phyloP scores from a whole-genome alignment of 495 filamentous ascomycete genomes.

The Daldinia childiae region DNA sequence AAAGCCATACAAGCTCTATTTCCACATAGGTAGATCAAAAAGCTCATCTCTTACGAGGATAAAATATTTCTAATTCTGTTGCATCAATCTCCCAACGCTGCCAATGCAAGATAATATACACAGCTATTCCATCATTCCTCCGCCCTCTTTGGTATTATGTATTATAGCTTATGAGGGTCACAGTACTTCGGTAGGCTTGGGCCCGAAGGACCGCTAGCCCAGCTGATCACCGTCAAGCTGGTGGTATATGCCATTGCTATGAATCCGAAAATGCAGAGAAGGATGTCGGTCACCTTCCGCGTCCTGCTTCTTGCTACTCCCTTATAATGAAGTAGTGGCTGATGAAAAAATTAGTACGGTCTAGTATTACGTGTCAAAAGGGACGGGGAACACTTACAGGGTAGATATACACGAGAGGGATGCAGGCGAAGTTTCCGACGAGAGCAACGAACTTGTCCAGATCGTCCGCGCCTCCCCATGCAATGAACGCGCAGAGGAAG shows the following conservation, averaged over 20 bases:
- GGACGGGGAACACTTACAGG: slow-evolving; percentile 68
- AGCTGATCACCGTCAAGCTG: slow-evolving; percentile 80
- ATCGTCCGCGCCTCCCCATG: slow-evolving; percentile 91
- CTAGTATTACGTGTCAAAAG: not conserved
- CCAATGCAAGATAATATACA: slow-evolving; percentile 33
- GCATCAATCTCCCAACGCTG: slow-evolving; percentile 26
- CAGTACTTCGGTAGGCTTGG: slow-evolving; percentile 60
- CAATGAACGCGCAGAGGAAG: slow-evolving; percentile 81
- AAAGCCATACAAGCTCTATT: slow-evolving; percentile 30
- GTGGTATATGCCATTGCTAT: slow-evolving; percentile 93
- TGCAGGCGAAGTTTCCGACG: slow-evolving; percentile 96
- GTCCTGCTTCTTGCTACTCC: slow-evolving; percentile 72
- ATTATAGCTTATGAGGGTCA: slow-evolving; percentile 45
- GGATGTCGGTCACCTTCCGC: slow-evolving; percentile 74
- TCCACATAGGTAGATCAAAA: slow-evolving; percentile 14
- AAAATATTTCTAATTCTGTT: slow-evolving; percentile 15
- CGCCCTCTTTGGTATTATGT: not conserved
- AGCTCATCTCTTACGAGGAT: slow-evolving; percentile 1
- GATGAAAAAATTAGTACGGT: slow-evolving; percentile 38
- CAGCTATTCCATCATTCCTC: not conserved
- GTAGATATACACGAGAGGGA: slow-evolving; percentile 97
- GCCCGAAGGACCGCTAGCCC: slow-evolving; percentile 63
- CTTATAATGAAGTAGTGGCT: slow-evolving; percentile 89
- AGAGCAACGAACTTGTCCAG: slow-evolving; percentile 97
- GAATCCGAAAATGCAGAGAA: slow-evolving; percentile 80